phyloP scores from a whole-genome alignment of 2,329 filamentous ascomycete genomes.

The Penicillium palitans region DNA sequence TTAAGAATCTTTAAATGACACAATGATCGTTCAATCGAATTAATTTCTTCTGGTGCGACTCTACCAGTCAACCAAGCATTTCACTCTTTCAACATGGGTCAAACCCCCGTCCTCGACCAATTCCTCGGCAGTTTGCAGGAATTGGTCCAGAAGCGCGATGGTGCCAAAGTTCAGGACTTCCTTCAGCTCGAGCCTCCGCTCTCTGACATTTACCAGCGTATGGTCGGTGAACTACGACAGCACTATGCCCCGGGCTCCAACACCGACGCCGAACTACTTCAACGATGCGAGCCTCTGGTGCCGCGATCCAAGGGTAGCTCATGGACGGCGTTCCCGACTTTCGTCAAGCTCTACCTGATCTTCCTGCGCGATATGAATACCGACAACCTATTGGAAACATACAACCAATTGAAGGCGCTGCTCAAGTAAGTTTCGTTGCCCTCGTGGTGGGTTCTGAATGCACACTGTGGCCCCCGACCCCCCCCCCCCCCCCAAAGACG shows the following conservation, averaged over 20 bases:
- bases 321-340: conserved; percentile 76
- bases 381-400: conserved; percentile 71
- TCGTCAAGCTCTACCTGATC: conserved; percentile 76
- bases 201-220: conserved; percentile 64
- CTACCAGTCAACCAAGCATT: background rate
- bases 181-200: conserved; percentile 74
- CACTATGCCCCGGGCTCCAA: conserved; percentile 53
- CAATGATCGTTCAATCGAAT: conserved; percentile 1
- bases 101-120: conserved; percentile 64
- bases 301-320: conserved; percentile 65
- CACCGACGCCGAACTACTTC: conserved; percentile 56
- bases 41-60: background rate
- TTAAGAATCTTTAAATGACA: background rate
- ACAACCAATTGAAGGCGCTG: conserved; percentile 70
- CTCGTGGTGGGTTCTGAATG: background rate
- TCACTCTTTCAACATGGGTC: conserved; percentile 5
- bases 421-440: conserved; percentile 63
- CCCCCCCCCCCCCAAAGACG: background rate
- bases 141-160: conserved; percentile 64
- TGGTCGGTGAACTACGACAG: conserved; percentile 66
- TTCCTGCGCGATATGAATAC: conserved; percentile 81
- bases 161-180: conserved; percentile 65
- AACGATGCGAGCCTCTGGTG: conserved; percentile 63
- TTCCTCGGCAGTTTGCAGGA: conserved; percentile 67
- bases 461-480: background rate